Conservation (phyloP, 2,329 filamentous ascomycete genomes). For the Aspergillus carbonarius region DNA sequence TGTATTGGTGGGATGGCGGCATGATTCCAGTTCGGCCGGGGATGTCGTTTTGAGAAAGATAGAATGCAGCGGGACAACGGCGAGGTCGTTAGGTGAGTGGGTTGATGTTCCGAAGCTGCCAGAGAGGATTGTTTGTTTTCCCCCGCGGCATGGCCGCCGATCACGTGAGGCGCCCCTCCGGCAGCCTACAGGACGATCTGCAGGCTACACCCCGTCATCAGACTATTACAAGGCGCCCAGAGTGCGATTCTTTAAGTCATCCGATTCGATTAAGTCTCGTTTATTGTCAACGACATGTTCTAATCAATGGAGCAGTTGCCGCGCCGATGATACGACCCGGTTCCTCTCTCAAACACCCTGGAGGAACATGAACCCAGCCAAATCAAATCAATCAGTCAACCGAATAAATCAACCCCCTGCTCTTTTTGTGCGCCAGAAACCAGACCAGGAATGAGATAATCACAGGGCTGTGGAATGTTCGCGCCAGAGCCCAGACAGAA, state of each 20-base stretch:
- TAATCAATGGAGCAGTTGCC: conserved; percentile 15
- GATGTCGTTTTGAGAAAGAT: background rate
- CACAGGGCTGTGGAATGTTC: conserved; percentile 15
- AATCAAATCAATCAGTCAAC: conserved; percentile 32
- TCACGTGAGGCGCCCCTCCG: background rate
- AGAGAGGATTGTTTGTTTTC: background rate
- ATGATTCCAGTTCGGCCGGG: conserved; percentile 12
- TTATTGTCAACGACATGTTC: conserved; percentile 23
- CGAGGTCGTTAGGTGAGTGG: background rate
- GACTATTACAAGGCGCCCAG: background rate
- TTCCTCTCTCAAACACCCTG: conserved; percentile 29
- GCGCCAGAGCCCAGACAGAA: conserved; percentile 14
- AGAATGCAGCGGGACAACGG: background rate
- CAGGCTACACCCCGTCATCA: background rate
- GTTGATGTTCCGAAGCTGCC: background rate
- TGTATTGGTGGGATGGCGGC: conserved; percentile 25
- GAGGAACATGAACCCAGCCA: conserved; percentile 30
- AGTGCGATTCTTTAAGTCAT: background rate
- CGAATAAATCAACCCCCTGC: conserved; percentile 31
- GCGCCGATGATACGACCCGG: conserved; percentile 12
- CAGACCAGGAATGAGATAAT: conserved; percentile 24
- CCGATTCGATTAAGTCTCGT: conserved; percentile 15
- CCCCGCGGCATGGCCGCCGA: background rate
- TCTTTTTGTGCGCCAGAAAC: conserved; percentile 38
- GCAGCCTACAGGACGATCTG: no score